Base-by-base conservation (phyloP, 176 grass and related monocot species). In the Oryza rufipogon region DNA sequence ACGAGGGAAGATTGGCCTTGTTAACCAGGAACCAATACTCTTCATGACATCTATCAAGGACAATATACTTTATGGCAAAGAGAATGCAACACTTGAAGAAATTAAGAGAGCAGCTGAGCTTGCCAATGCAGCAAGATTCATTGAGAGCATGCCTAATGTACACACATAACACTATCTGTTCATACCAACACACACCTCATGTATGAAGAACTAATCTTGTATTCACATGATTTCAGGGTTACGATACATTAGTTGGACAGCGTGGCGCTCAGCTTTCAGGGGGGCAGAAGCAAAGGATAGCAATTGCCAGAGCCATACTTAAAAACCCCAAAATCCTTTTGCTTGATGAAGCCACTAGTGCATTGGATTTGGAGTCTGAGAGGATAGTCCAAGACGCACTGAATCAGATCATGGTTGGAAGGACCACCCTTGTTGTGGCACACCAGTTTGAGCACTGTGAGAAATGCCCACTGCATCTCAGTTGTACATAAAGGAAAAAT, bases 401-500 rank as follows among this genome's bases (percentile, higher is more conserved):
- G 47, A 83, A 88, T 22, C 71, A 61, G 41, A 76, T 87, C 74
- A 84, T 84, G 75, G 61, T 88, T 20, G 81, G 71, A 32, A 86
- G 89, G 51, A 91, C 89, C 42, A 91, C 89, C 13, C n/a, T 91
- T 32, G 89, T 88, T 48, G 89, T 91, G 68, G 85, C 89, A 2
- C 89, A 88, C 60, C 86, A n/a, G 86, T 68, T 74, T 91, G 26
- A 85, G 81, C 80, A 91, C 89, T 66, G 77, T 91, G 15, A 83
- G 77, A 70, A 77, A 88, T 66, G 81, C 82, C 34, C 75, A 91
- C 71, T 74, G 77, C 80, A 85, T 91, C 19, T 85, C 86, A 46
- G 91, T 96, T 44, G 70, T 96, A 79, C 81, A 86, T 44, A 48
- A 87, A 84, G 93, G 93, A 66, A 91, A 90, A 85, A 74, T 96